Conservation (phyloP, 768 basidiomycete species). For the Calvatia gigantea region DNA sequence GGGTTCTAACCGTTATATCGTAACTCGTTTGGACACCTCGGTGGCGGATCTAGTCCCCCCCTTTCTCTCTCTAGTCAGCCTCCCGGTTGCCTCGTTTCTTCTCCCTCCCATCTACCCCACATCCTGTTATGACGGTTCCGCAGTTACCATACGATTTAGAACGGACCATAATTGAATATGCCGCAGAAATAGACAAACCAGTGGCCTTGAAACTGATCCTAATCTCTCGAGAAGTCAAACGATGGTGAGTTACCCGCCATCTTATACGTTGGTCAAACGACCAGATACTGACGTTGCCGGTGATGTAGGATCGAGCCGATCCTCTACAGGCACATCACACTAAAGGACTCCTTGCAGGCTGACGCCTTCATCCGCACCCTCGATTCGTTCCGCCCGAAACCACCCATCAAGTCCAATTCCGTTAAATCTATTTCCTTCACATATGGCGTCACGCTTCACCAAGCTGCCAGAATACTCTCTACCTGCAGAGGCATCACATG, state of each 20-base stretch:
- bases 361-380: conserved; percentile 10
- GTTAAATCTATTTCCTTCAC: conserved; percentile 10
- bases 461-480: conserved; percentile 8
- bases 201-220: conserved; percentile 5
- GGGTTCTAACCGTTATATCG: conserved; percentile 5
- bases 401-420: background rate
- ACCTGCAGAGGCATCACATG: background rate
- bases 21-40: background rate
- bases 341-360: background rate
- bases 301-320: conserved; percentile 7
- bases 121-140: background rate
- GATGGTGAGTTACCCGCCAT: background rate
- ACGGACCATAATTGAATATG: conserved; percentile 5
- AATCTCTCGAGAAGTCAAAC: conserved; percentile 7
- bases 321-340: conserved; percentile 8
- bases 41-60: background rate
- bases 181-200: background rate
- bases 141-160: conserved; percentile 11
- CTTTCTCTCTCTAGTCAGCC: background rate
- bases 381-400: background rate
- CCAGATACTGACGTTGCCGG: background rate
- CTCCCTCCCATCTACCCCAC: background rate
- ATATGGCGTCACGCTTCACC: conserved; percentile 9
- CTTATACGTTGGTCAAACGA: background rate
- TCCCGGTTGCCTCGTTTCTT: background rate